These are phyloP conservation scores for Alternaria sp. DNA, from an alignment of 2,329 filamentous ascomycete species.

Conservation along the genomic window DNA sequence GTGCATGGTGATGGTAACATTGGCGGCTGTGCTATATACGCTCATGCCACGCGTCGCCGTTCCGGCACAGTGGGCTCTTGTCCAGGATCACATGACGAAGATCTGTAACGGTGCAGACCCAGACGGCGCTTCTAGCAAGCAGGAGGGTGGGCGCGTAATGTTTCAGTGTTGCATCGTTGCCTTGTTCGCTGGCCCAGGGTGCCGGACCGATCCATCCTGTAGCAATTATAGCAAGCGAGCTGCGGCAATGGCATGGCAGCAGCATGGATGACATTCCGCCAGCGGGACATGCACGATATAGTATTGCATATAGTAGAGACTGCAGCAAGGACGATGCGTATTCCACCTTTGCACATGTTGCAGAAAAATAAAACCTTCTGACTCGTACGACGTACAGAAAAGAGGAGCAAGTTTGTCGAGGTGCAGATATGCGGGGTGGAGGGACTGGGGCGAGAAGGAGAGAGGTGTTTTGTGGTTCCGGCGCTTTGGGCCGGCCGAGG, in stretches of 20 bases:
- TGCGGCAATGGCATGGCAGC: slow-evolving; percentile 12
- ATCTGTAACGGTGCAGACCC: neutral
- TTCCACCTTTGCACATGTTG: neutral
- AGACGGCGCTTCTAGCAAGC: slow-evolving; percentile 1
- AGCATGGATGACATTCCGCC: neutral
- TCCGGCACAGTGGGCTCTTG: slow-evolving; percentile 11
- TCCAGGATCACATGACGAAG: slow-evolving; percentile 7
- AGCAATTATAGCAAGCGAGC: slow-evolving; percentile 17
- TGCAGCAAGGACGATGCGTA: slow-evolving; percentile 2
- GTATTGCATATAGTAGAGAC: neutral
- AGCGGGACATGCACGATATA: slow-evolving; percentile 8
- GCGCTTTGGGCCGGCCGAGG: slow-evolving; percentile 20
- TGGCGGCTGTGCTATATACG: slow-evolving; percentile 14
- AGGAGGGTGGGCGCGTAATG: slow-evolving; percentile 12
- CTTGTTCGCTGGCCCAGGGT: slow-evolving; percentile 15
- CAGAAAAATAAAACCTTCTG: neutral
- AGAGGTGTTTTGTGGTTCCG: slow-evolving; percentile 11
- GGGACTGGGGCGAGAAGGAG: neutral
- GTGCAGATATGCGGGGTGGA: neutral
- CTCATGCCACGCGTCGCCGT: slow-evolving; percentile 32
- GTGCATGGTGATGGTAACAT: neutral
- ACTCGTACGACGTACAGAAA: neutral
- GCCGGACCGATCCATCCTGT: slow-evolving; percentile 16
- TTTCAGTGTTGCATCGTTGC: slow-evolving; percentile 10
- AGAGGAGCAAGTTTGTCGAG: slow-evolving; percentile 8